Evolutionary conservation across 768 basidiomycete species (phyloP), one percentile per base, ranked within the genome.

Genomic region (Chalciporus pseudorubinellus): DNA sequence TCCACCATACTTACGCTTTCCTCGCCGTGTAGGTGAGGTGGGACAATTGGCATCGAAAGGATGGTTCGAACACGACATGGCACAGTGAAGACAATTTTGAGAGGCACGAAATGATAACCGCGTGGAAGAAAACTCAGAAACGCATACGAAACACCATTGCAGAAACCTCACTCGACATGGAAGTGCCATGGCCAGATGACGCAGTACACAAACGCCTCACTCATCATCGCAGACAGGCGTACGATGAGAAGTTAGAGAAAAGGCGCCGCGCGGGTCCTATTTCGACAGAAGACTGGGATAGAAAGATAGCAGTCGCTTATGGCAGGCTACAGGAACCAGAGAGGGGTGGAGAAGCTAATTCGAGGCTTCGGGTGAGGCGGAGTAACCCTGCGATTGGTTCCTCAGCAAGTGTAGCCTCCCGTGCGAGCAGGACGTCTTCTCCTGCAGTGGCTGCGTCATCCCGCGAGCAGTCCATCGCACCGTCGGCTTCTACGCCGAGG

Each of bases 31-130:
- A 84, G 80, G 77, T 80, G 4, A 66, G 71, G 53, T 84, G 82
- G 82, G 70, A 63, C 18, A 66, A 69, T 34, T 84, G 82, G 82
- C 61, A 61, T 19, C 77, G 82, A 21, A 38, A 50, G 2, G 77
- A 84, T 56, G 79, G 76, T 0, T 78, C 82, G 7, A 79, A 77
- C 54, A 77, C 76, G 2, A 83, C 82, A 7, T 84, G 82, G 82
- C 62, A 75, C 34, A 66, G 63, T 20, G 60, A 62, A 13, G 43
- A 51, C 22, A 53, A 18, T 13, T 54, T 64, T 19, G 59, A 67
- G 6, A 52, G 50, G 4, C 6, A 33, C 6, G 41, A 53, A 3
- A 40, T 70, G 40, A 46, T 72, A 49, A 53, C 28, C 14, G n/a
- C 22, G 20, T 81, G 77, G 77, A 65, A 70, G 10, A 49, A 44